A percentile compares a stretch with the other conserved stretches of the same genome.
Conservation (phyloP, 1,284 basidiomycete genomes). For the Macrocybe sp. region DNA sequence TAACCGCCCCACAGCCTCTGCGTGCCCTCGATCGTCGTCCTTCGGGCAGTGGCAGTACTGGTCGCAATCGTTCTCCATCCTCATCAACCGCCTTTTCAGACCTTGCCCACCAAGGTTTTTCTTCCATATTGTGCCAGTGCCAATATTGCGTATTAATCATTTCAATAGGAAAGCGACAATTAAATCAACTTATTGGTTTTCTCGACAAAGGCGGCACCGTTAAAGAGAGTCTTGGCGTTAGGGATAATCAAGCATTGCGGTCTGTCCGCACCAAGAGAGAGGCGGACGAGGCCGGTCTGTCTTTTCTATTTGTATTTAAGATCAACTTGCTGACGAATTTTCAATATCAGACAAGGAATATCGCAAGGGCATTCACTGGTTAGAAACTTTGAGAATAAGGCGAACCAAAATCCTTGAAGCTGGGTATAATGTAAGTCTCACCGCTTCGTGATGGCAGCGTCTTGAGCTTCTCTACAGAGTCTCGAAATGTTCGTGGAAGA, state of each 20-base stretch:
- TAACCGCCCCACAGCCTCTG: conserved; percentile 66
- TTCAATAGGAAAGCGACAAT: conserved; percentile 62
- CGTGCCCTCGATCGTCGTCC: conserved; percentile 68
- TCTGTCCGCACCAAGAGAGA: conserved; percentile 83
- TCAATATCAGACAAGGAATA: conserved; percentile 80
- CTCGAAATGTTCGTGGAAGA: conserved; percentile 79
- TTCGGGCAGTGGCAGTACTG: conserved; percentile 49
- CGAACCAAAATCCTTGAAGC: conserved; percentile 80
- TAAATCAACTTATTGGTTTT: conserved; percentile 74
- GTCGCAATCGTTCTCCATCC: conserved; percentile 68
- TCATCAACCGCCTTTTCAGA: conserved; percentile 67
- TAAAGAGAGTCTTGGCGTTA: conserved; percentile 51
- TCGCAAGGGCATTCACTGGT: conserved; percentile 85
- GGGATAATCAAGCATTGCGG: conserved; percentile 64
- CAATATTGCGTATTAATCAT: conserved; percentile 7
- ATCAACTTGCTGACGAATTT: not conserved
- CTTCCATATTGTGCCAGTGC: conserved; percentile 1
- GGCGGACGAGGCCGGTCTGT: conserved; percentile 83
- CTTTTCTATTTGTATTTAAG: not conserved
- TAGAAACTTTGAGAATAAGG: conserved; percentile 86
- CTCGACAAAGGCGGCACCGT: conserved; percentile 64
- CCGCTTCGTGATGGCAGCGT: not conserved
- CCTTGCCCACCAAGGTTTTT: conserved; percentile 68
- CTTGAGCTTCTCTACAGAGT: conserved; percentile 44
- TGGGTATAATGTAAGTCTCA: conserved; percentile 64